Percentiles rank a stretch among this genome's conserved stretches.
Evolutionary conservation across 768 basidiomycete genomes (phyloP).

Genomic region (Leccinum truebloodii): DNA sequence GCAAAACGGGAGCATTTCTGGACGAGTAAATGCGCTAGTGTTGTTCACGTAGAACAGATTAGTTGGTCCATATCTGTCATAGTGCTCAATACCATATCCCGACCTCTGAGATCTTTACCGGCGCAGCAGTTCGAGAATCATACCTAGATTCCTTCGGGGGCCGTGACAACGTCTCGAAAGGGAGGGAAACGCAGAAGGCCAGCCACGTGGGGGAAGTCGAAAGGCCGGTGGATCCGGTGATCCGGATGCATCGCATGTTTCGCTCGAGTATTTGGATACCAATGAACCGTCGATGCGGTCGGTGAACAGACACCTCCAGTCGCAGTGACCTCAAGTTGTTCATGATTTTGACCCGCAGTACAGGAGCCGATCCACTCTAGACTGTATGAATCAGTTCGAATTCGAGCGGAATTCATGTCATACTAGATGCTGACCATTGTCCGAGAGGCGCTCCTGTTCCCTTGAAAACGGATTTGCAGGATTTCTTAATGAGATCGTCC

Average conservation of each 20-base stretch:
- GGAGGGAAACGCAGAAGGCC: background rate
- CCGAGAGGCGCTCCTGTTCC: background rate
- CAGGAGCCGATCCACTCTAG: background rate
- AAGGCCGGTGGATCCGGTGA: background rate
- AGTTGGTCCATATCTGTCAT: background rate
- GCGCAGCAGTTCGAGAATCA: background rate
- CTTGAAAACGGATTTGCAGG: background rate
- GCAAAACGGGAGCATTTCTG: background rate
- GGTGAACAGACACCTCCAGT: background rate
- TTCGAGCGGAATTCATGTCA: no score
- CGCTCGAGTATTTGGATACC: background rate
- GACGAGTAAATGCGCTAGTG: background rate
- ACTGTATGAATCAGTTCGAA: background rate
- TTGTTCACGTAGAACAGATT: background rate
- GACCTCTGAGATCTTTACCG: background rate
- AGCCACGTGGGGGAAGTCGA: constrained; percentile 1
- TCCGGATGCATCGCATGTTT: background rate
- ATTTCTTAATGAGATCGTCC: background rate
- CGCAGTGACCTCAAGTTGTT: background rate
- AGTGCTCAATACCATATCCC: background rate
- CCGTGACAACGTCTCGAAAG: background rate
- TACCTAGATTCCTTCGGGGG: background rate
- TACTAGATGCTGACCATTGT: background rate
- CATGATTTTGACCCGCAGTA: background rate
- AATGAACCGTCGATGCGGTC: background rate